phyloP scores from a whole-genome alignment of 805 yeast genomes.

The Teunomyces gatunensis region DNA sequence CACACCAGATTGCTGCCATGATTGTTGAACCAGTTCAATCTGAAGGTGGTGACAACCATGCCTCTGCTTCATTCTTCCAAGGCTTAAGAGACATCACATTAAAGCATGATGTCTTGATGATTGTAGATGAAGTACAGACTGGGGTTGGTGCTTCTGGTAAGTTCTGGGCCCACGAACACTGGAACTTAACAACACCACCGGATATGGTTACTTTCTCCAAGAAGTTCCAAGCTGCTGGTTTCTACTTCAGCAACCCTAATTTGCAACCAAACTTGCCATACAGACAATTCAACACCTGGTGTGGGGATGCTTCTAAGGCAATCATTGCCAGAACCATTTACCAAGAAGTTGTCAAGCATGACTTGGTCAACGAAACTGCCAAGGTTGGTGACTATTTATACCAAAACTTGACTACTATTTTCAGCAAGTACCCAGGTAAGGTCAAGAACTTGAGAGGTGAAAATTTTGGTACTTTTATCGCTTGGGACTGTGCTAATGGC shows the following conservation, averaged over 20 bases:
- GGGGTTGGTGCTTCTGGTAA: slow-evolving; percentile 75
- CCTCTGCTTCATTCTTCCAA: slow-evolving; percentile 59
- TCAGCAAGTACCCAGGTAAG: slow-evolving; percentile 39
- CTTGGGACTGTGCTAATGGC: slow-evolving; percentile 53
- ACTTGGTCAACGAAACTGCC: slow-evolving; percentile 47
- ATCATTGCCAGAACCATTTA: slow-evolving; percentile 60
- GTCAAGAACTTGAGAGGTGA: slow-evolving; percentile 59
- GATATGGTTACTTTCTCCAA: slow-evolving; percentile 71
- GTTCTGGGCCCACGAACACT: slow-evolving; percentile 73
- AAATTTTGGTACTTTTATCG: slow-evolving; percentile 61
- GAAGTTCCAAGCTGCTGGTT: slow-evolving; percentile 73
- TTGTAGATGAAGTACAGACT: slow-evolving; percentile 72
- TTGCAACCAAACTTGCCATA: slow-evolving; percentile 60
- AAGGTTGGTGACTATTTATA: slow-evolving; percentile 56
- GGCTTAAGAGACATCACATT: slow-evolving; percentile 58
- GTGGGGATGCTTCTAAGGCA: slow-evolving; percentile 73
- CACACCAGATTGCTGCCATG: slow-evolving; percentile 49
- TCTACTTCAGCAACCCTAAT: slow-evolving; percentile 57
- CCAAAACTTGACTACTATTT: slow-evolving; percentile 37
- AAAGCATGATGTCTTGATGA: slow-evolving; percentile 56
- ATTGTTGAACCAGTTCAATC: slow-evolving; percentile 65
- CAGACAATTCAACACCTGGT: slow-evolving; percentile 77
- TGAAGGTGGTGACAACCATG: slow-evolving; percentile 78
- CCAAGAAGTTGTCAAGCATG: slow-evolving; percentile 49
- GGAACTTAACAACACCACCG: slow-evolving; percentile 58